Conservation (phyloP, 306 rosid species). For the Hippophae gyantsensis region DNA sequence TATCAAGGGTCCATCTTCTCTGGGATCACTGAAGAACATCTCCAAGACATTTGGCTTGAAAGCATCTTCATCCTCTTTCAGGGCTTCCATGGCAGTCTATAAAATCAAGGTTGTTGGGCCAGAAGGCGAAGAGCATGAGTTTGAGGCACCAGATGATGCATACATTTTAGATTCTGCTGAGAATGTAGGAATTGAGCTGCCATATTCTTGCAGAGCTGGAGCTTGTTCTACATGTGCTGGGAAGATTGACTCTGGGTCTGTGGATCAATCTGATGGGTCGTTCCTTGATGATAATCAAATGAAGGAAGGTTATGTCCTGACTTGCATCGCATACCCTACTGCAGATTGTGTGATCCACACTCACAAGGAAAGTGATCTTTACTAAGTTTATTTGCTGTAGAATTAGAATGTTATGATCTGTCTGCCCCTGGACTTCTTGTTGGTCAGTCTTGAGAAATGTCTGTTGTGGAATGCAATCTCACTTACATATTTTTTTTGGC, state of each 20-base stretch:
- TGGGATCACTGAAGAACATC: conserved; percentile 38
- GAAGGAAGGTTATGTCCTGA: conserved; percentile 46
- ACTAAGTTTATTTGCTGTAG: conserved; percentile 21
- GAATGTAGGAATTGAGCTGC: conserved; percentile 61
- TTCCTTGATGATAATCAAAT: conserved; percentile 63
- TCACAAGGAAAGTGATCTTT: conserved; percentile 69
- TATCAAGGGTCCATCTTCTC: conserved; percentile 37
- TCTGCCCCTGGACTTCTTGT: too few species aligned
- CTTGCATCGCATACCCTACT: conserved; percentile 67
- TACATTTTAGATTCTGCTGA: conserved; percentile 80
- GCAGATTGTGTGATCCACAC: conserved; percentile 63
- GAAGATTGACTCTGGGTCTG: conserved; percentile 48
- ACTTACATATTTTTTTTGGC: too few species aligned
- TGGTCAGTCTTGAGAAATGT: too few species aligned
- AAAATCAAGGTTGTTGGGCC: conserved; percentile 62
- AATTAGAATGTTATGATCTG: too few species aligned
- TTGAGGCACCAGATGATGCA: conserved; percentile 60
- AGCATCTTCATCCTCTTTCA: conserved; percentile 27
- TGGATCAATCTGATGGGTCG: conserved; percentile 73
- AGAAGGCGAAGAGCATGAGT: conserved; percentile 47
- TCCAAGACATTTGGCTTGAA: conserved; percentile 52
- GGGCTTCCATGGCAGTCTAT: conserved; percentile 60
- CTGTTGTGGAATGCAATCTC: too few species aligned
- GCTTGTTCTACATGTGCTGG: conserved; percentile 85
- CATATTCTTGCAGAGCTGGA: conserved; percentile 85